Evolutionary conservation across 1,284 basidiomycete species (phyloP).

Genomic region (Trichosporon sp.): DNA sequence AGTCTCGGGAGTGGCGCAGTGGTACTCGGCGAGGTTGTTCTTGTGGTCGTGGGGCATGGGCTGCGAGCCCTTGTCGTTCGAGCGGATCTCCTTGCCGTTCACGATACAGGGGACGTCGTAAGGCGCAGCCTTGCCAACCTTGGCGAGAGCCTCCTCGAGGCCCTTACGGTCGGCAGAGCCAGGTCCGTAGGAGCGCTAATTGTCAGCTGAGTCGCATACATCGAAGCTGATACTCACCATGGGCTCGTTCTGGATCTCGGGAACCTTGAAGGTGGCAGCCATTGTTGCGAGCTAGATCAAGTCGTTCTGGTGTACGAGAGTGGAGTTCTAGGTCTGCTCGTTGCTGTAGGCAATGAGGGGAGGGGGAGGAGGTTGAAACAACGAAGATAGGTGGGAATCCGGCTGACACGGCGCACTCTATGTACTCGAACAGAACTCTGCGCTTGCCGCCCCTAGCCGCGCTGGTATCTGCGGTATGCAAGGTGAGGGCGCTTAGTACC

Average conservation of each 20-base stretch:
- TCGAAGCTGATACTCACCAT: slow-evolving; percentile 64
- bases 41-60: slow-evolving; percentile 81
- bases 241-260: slow-evolving; percentile 83
- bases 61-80: slow-evolving; percentile 78
- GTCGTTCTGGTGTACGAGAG: neutral
- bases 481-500: neutral
- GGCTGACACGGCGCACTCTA: slow-evolving; percentile 4
- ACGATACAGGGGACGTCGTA: slow-evolving; percentile 91
- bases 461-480: slow-evolving; percentile 13
- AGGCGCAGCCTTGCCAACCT: slow-evolving; percentile 80
- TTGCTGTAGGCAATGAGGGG: neutral
- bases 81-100: slow-evolving; percentile 88
- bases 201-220: slow-evolving; percentile 18
- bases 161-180: slow-evolving; percentile 77
- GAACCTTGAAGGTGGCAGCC: slow-evolving; percentile 77
- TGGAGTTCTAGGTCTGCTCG: neutral
- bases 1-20: slow-evolving; percentile 79
- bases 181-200: slow-evolving; percentile 68
- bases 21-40: slow-evolving; percentile 78
- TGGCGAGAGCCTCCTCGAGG: slow-evolving; percentile 72
- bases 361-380: neutral
- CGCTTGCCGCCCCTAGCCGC: slow-evolving; percentile 15
- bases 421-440: slow-evolving; percentile 11
- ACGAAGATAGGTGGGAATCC: neutral
- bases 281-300: slow-evolving; percentile 32